Evolutionary conservation across 78 protist species (phyloP).

Genomic region (Mastigamoeba balamuthi): DNA sequence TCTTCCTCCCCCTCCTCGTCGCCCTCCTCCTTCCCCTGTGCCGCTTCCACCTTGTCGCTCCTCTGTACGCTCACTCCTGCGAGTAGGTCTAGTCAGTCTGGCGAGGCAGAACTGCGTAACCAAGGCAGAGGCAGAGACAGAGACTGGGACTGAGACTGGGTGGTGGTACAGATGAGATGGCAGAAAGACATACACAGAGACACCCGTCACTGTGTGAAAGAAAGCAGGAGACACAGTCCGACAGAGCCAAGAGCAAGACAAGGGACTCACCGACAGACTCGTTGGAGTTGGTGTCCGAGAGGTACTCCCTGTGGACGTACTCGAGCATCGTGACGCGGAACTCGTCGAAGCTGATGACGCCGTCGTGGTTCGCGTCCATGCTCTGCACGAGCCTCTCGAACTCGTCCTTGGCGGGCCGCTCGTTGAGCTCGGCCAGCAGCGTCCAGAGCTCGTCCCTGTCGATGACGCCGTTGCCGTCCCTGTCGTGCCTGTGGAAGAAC

Average conservation of each 20-base stretch:
- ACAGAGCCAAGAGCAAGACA: too few species aligned
- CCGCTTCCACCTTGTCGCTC: slow-evolving; percentile 7
- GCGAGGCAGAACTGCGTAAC: slow-evolving; percentile 26
- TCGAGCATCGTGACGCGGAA: not conserved
- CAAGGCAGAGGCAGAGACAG: slow-evolving; percentile 19
- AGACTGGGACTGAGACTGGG: slow-evolving; percentile 18
- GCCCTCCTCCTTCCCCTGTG: not conserved
- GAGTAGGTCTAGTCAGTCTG: too few species aligned
- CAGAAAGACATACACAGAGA: too few species aligned
- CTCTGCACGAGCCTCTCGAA: not conserved
- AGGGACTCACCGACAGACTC: too few species aligned
- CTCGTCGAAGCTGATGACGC: slow-evolving; percentile 1
- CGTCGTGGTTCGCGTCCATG: not conserved
- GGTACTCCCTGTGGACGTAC: not conserved
- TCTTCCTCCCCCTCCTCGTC: slow-evolving; percentile 23
- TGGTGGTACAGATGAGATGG: slow-evolving; percentile 1
- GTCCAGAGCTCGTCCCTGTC: not conserved
- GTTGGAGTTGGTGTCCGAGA: too few species aligned
- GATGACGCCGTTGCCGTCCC: not conserved
- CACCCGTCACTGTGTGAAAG: too few species aligned
- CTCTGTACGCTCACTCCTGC: not conserved
- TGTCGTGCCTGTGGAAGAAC: not conserved
- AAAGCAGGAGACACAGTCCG: too few species aligned
- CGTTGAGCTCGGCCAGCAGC: not conserved
- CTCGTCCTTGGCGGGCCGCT: not conserved